Base-by-base conservation (phyloP, 768 basidiomycete genomes). In the Terana coerulea region DNA sequence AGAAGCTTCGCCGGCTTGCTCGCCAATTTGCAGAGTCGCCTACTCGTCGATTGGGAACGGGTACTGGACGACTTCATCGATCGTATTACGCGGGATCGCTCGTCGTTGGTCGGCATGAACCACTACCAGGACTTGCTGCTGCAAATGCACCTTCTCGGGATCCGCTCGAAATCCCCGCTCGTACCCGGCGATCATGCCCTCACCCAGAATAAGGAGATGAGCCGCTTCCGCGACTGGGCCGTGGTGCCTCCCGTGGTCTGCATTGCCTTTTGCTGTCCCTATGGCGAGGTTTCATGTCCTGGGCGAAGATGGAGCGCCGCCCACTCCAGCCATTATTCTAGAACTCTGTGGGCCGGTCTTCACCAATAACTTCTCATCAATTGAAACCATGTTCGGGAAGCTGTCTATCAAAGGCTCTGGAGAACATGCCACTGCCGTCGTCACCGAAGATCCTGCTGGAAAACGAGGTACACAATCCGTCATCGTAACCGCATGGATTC, bases 1-100 rank as follows among this genome's bases (percentile, higher is more conserved):
- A 67, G 67, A 30, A 74, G 71, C 25, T 81, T 83, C 43, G 78
- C 67, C 1, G 55, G 68, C 2, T 62, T 85, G 31, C 62, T 84
- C 14, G 58, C 59, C 15, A 56, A 72, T 14, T 30, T 51, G 6
- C 2, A 8, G 65, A 80, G 31, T 74, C 71, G 51, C 63, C 61
- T 15, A 64, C 68, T 58, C 3, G 61, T 59, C 3, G 64, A 75
- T 34, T 85, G 84, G 84, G 46, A 21, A 0, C 51, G 62, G 25
- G 64, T 69, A 8, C 72, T 84, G 68, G 54, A 57, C 6, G 52
- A 44, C 34, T 70, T 72, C 51, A 51, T 68, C 11, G 40, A 53
- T 15, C 58, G 70, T 67, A 37, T 57, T 35, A 37, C 61, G 47
- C 31, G 47, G 24, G 65, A 69, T 47, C 25, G 37, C n/a, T 56